These are phyloP conservation scores for Pilatotrama ljubarskyi DNA, from an alignment of 768 basidiomycete genomes.

Conservation along the genomic window DNA sequence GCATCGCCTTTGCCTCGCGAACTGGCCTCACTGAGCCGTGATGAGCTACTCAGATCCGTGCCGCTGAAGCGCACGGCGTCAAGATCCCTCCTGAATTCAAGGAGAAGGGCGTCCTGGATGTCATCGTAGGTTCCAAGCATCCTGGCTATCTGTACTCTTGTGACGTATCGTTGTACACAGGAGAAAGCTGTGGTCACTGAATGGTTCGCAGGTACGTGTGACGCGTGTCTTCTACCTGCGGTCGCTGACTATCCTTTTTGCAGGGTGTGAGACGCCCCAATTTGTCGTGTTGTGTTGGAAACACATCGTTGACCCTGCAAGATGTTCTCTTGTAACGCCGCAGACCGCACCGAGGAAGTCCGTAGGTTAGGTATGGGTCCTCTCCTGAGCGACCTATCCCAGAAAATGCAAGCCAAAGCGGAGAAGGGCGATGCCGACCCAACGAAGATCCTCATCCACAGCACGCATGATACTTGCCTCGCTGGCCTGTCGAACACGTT, in stretches of 20 bases:
- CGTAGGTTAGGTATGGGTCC: conserved; percentile 77
- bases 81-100: conserved; percentile 71
- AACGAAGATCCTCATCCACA: conserved; percentile 65
- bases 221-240: background rate
- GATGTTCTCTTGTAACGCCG: background rate
- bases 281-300: background rate
- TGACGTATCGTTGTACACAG: conserved; percentile 32
- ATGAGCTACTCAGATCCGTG: conserved; percentile 48
- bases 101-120: conserved; percentile 56
- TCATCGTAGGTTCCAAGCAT: conserved; percentile 42
- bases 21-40: background rate
- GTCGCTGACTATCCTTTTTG: conserved; percentile 11
- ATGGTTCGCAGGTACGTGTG: conserved; percentile 62
- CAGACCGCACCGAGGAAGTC: conserved; percentile 76
- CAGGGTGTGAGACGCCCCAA: conserved; percentile 44
- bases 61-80: conserved; percentile 71
- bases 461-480: conserved; percentile 71
- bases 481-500: conserved; percentile 64
- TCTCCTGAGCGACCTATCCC: conserved; percentile 62
- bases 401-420: conserved; percentile 62
- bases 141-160: background rate
- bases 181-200: conserved; percentile 75
- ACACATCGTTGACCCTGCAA: background rate
- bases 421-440: conserved; percentile 46
- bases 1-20: conserved; percentile 1